Conservation (phyloP, 2,329 filamentous ascomycete genomes). For the Lecanosticta acicola region DNA sequence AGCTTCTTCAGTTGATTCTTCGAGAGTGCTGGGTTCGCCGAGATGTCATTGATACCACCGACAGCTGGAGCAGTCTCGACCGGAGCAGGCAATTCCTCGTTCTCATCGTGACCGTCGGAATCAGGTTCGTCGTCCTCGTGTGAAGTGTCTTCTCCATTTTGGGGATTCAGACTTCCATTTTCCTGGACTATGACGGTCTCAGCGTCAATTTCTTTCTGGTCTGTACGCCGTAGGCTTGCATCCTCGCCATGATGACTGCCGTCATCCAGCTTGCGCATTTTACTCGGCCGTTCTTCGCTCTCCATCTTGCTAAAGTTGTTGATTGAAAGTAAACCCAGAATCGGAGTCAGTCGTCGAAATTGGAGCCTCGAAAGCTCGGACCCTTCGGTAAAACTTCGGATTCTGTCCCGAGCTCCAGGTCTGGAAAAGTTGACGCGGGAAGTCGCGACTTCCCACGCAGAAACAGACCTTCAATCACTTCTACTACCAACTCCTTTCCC, state of each 20-base stretch:
- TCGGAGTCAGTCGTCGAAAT: slow-evolving; percentile 3
- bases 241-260: not conserved
- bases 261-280: slow-evolving; percentile 46
- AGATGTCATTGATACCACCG: not conserved
- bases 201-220: too few species aligned
- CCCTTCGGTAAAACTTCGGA: not conserved
- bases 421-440: slow-evolving; percentile 4
- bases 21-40: slow-evolving; percentile 51
- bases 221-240: not conserved
- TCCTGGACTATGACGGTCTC: too few species aligned
- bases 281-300: slow-evolving; percentile 50
- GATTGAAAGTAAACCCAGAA: not conserved
- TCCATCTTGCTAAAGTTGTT: slow-evolving; percentile 45
- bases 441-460: not conserved
- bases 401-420: not conserved
- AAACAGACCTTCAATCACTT: not conserved
- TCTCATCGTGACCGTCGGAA: too few species aligned
- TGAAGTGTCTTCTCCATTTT: too few species aligned
- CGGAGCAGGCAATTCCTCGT: not conserved
- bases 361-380: slow-evolving; percentile 3
- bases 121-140: not conserved
- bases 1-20: slow-evolving; percentile 84
- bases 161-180: too few species aligned
- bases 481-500: not conserved
- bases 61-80: slow-evolving; percentile 3